Percentiles rank a stretch among this genome's conserved stretches.
phyloP scores from a whole-genome alignment of 345 rosid species.

The Pistacia integerrima region DNA sequence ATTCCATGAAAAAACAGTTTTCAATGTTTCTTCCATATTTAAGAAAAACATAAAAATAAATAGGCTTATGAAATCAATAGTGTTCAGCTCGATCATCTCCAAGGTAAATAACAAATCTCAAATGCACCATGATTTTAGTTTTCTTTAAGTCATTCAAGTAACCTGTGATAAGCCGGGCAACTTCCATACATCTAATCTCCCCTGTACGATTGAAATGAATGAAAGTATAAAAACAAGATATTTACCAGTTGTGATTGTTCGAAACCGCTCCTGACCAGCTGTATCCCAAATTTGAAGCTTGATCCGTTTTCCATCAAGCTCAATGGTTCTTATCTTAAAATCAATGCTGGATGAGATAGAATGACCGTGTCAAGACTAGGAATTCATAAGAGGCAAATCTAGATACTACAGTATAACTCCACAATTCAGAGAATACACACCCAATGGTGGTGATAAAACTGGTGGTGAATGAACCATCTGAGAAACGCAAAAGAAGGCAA shows the following conservation, averaged over 20 bases:
- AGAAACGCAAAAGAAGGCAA: conserved; percentile 58
- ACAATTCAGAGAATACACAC: conserved; percentile 28
- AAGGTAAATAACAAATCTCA: conserved; percentile 1
- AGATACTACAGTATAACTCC: not conserved
- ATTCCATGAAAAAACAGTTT: conserved; percentile 9
- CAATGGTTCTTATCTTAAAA: conserved; percentile 82
- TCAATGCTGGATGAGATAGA: conserved; percentile 54
- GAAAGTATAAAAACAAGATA: conserved; percentile 2
- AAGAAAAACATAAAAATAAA: not conserved
- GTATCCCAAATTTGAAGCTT: conserved; percentile 84
- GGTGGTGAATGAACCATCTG: conserved; percentile 60
- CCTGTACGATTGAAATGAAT: not conserved
- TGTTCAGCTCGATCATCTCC: conserved; percentile 1
- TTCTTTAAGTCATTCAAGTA: conserved; percentile 4
- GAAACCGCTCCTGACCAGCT: conserved; percentile 86
- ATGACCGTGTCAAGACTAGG: not conserved
- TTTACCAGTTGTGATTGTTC: conserved; percentile 90
- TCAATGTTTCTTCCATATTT: not conserved
- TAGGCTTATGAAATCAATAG: not conserved
- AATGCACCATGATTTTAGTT: conserved; percentile 1
- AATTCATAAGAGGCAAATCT: not conserved
- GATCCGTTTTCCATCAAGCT: conserved; percentile 75
- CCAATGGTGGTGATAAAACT: conserved; percentile 60
- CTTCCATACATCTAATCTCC: not conserved
- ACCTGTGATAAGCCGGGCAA: not conserved